Evolutionary conservation across 129 eudicot species (phyloP), one percentile per base, ranked within the genome.

Genomic region (Chrysanthemum seticuspe): DNA sequence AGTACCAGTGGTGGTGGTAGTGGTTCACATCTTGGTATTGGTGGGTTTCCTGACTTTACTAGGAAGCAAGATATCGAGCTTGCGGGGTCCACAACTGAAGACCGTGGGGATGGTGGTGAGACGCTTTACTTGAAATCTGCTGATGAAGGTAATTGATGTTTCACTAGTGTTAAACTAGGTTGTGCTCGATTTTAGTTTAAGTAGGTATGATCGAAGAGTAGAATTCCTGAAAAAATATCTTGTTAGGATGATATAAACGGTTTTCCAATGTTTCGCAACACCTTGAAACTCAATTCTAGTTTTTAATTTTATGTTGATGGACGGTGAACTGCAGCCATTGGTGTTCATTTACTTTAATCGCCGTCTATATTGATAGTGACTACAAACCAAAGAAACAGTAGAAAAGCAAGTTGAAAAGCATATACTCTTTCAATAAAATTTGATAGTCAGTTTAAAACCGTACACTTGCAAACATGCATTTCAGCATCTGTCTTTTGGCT

Each of bases 61-160:
- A 87, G 81, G 14, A 85, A 83, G 78, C 86, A 83, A 21, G 88
- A 85, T 25, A 69, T 72, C 5, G 85, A 81, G 34, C 70, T 76
- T 16, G 66, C 82, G 2, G 74, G 58, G 12, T 75, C 77, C 63
- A 80, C 83, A 13, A 62, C 73, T 25, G 87, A 80, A 8, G 86
- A 83, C 2, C 74, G 80, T 15, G 83, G 83, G 21, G 82, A 62
- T 55, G 93, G 87, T 13, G 83, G 95, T 10, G 90, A 83, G 83
- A 71, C 78, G 16, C 86, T 78, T 68, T 85, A 85, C 86, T 71
- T 85, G 83, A 88, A 88, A 72, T 68, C 85, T 31, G 78, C 74
- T 27, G 90, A 85, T 27, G 95, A 80, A 50, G 86, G 90, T 61
- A 85, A 83, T 23, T 87, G 74, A 87, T 27, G 67, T 54, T 23